phyloP scores from a whole-genome alignment of 441 rosid species.

The Gossypium gossypioides region DNA sequence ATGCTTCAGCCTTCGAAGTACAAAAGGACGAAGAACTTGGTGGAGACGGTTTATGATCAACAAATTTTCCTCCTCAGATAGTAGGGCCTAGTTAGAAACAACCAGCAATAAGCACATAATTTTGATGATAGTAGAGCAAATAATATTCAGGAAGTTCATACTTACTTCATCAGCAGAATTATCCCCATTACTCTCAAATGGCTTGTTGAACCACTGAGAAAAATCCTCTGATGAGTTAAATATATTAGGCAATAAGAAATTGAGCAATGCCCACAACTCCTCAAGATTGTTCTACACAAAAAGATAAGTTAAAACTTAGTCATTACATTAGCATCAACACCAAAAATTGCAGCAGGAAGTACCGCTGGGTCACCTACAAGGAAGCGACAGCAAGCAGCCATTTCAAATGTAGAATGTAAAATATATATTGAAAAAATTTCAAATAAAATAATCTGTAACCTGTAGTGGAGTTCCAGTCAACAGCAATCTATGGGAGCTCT shows the following conservation, averaged over 20 bases:
- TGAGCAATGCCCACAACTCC: constrained; percentile 91
- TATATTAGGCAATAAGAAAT: constrained; percentile 84
- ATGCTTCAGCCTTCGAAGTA: constrained; percentile 84
- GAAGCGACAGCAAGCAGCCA: not conserved
- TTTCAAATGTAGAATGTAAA: not conserved
- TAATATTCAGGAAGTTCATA: constrained; percentile 13
- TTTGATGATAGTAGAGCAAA: not conserved
- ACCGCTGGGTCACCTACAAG: not conserved
- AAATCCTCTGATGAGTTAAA: constrained; percentile 93
- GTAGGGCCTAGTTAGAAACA: constrained; percentile 49
- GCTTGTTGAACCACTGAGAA: constrained; percentile 97
- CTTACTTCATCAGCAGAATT: constrained; percentile 84
- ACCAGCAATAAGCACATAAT: constrained; percentile 5
- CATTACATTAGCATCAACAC: constrained; percentile 12
- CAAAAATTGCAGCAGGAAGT: constrained; percentile 5
- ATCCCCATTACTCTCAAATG: constrained; percentile 84
- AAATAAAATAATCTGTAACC: constrained; percentile 28
- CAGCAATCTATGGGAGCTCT: constrained; percentile 74
- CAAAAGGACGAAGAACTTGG: constrained; percentile 95
- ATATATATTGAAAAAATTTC: not conserved
- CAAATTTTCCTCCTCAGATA: constrained; percentile 91
- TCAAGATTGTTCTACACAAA: constrained; percentile 77
- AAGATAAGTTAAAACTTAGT: constrained; percentile 13
- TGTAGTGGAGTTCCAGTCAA: constrained; percentile 91
- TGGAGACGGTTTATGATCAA: constrained; percentile 89